phyloP scores from a whole-genome alignment of 2,329 filamentous ascomycete species.

The Fusarium mexicanum region DNA sequence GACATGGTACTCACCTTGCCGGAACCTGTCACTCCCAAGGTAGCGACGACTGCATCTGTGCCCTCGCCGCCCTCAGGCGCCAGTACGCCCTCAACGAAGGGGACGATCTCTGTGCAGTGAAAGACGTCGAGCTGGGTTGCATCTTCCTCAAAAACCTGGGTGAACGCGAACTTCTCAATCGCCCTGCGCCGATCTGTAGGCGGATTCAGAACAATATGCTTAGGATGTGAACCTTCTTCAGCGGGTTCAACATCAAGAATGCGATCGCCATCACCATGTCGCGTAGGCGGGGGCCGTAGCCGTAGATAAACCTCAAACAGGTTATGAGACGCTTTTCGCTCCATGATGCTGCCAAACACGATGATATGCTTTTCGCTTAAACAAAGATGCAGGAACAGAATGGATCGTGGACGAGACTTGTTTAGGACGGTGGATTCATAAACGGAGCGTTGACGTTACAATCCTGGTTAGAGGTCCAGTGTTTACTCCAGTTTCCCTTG shows the following conservation, averaged over 20 bases:
- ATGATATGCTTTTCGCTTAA: constrained; percentile 9
- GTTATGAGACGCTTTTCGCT: constrained; percentile 56
- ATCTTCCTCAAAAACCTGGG: constrained; percentile 88
- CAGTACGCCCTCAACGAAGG: constrained; percentile 83
- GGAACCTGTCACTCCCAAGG: constrained; percentile 91
- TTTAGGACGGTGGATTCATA: constrained; percentile 35
- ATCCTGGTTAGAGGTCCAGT: constrained; percentile 12
- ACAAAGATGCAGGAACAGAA: constrained; percentile 13
- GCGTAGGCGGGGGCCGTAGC: constrained; percentile 74
- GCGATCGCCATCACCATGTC: constrained; percentile 63
- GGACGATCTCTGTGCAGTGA: constrained; percentile 77
- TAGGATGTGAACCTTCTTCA: constrained; percentile 58
- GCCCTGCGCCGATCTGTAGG: constrained; percentile 87
- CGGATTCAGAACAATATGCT: constrained; percentile 80
- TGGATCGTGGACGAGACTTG: constrained; percentile 12
- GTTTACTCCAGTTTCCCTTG: constrained; percentile 17
- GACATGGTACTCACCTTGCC: constrained; percentile 76
- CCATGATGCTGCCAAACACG: constrained; percentile 47
- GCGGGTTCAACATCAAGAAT: constrained; percentile 81
- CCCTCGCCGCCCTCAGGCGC: constrained; percentile 78
- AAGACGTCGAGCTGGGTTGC: constrained; percentile 89
- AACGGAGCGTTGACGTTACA: constrained; percentile 31
- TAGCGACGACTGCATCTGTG: constrained; percentile 89
- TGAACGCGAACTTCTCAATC: constrained; percentile 94
- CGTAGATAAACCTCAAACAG: constrained; percentile 94